phyloP scores from a whole-genome alignment of 805 yeast species.

The Candida railenensis region DNA sequence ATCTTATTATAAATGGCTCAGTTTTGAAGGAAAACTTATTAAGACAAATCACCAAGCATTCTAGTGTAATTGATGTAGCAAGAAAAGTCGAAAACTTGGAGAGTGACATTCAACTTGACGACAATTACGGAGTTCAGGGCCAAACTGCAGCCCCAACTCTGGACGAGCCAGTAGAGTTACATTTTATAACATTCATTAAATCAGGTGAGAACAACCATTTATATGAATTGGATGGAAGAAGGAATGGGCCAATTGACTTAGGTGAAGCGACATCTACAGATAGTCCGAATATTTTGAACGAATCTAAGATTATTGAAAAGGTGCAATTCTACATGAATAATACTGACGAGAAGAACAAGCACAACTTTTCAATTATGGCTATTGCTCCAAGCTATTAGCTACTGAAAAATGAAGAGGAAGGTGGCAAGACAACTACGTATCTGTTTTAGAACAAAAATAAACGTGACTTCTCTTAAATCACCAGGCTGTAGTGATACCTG shows the following conservation, averaged over 20 bases:
- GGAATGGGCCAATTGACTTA: constrained; percentile 69
- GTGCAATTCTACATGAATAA: constrained; percentile 66
- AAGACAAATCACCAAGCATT: constrained; percentile 13
- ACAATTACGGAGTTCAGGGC: constrained; percentile 50
- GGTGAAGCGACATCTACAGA: constrained; percentile 36
- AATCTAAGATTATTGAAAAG: constrained; percentile 48
- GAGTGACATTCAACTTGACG: constrained; percentile 37
- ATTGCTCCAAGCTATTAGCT: constrained; percentile 49
- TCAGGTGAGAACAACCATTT: constrained; percentile 52
- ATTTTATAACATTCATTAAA: constrained; percentile 74
- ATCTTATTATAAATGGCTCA: constrained; percentile 42
- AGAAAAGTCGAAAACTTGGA: constrained; percentile 48
- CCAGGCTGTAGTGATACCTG: no score
- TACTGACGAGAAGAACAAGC: constrained; percentile 57
- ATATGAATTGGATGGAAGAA: constrained; percentile 87
- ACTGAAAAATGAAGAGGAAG: background rate
- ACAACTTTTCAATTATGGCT: constrained; percentile 77
- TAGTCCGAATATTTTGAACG: constrained; percentile 45
- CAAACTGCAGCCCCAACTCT: constrained; percentile 69
- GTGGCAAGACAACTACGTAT: background rate
- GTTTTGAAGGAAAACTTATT: constrained; percentile 20
- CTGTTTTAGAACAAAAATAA: no score
- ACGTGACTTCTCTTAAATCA: no score
- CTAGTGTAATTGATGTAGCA: constrained; percentile 35
- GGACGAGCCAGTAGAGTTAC: constrained; percentile 53